These are phyloP conservation scores for Penicillium sp. DNA, from an alignment of 2,329 filamentous ascomycete species.

Conservation along the genomic window DNA sequence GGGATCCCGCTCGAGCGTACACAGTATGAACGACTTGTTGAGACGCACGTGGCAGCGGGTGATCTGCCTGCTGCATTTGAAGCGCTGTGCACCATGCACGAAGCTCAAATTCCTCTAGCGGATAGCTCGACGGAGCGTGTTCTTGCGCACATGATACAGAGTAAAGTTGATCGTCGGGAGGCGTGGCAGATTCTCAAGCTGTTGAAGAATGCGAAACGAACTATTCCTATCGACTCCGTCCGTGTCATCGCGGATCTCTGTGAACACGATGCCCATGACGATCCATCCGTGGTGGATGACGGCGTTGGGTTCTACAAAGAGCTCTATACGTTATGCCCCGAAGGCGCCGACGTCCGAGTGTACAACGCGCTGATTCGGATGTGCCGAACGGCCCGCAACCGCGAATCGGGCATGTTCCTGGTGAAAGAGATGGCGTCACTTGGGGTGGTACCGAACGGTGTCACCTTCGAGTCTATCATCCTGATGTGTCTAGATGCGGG, in stretches of 20 bases:
- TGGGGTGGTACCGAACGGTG: slow-evolving; percentile 53
- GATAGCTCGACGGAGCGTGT: slow-evolving; percentile 64
- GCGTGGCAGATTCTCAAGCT: slow-evolving; percentile 59
- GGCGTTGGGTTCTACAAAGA: slow-evolving; percentile 63
- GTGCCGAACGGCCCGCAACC: slow-evolving; percentile 47
- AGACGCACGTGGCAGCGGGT: slow-evolving; percentile 62
- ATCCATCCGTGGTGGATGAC: slow-evolving; percentile 42
- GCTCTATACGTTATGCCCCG: slow-evolving; percentile 53
- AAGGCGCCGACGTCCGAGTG: slow-evolving; percentile 48
- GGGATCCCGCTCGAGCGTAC: slow-evolving; percentile 57
- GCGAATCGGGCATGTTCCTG: slow-evolving; percentile 60
- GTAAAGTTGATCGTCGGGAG: slow-evolving; percentile 48
- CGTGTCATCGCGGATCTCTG: slow-evolving; percentile 54
- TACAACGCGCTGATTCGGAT: slow-evolving; percentile 62
- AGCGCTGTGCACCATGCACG: slow-evolving; percentile 71
- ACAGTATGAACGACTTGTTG: slow-evolving; percentile 78
- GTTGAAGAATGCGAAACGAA: slow-evolving; percentile 51
- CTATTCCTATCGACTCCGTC: slow-evolving; percentile 52
- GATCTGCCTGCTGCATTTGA: slow-evolving; percentile 68
- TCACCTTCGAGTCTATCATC: slow-evolving; percentile 64
- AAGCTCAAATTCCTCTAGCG: slow-evolving; percentile 59
- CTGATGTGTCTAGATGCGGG: slow-evolving; percentile 52
- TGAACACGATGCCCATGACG: slow-evolving; percentile 40
- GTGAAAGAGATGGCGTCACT: slow-evolving; percentile 62
- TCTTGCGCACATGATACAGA: slow-evolving; percentile 54